A percentile compares a stretch with the other conserved stretches of the same genome.
Evolutionary conservation across 2,329 filamentous ascomycete genomes (phyloP).

Genomic region (Penicillium janthinellum): DNA sequence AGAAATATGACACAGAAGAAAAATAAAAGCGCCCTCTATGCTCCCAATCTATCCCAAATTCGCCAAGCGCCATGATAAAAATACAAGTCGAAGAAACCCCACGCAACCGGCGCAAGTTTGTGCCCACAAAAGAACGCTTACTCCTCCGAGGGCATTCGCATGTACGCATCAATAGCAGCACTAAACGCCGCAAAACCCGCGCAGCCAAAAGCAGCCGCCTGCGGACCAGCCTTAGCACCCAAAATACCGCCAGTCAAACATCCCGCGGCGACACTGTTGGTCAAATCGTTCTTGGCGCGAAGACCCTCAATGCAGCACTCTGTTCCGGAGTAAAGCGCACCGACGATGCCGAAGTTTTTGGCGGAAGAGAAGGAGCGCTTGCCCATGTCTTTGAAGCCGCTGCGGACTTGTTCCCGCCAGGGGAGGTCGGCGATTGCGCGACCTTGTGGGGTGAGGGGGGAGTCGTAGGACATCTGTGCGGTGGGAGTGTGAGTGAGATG

Average conservation of each 20-base stretch:
- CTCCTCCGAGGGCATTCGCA: conserved; percentile 67
- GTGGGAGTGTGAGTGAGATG: neutral
- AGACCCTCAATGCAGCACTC: conserved; percentile 93
- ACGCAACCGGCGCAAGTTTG: neutral
- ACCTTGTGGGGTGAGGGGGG: conserved; percentile 68
- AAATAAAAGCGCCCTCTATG: conserved; percentile 29
- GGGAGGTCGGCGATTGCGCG: conserved; percentile 66
- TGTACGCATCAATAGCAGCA: conserved; percentile 87
- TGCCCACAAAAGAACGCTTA: conserved; percentile 2
- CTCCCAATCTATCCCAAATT: conserved; percentile 25
- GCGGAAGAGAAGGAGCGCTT: conserved; percentile 76
- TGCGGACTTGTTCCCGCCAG: conserved; percentile 76
- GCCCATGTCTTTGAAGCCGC: conserved; percentile 95
- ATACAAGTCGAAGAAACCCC: conserved; percentile 19
- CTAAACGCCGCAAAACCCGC: conserved; percentile 92
- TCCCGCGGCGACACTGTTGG: conserved; percentile 82
- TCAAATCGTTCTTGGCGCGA: conserved; percentile 89
- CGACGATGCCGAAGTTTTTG: conserved; percentile 94
- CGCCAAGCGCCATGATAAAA: conserved; percentile 22
- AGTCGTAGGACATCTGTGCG: conserved; percentile 93
- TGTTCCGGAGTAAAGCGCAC: conserved; percentile 85
- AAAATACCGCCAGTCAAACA: conserved; percentile 90
- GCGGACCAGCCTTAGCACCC: conserved; percentile 82
- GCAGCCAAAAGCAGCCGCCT: conserved; percentile 84
- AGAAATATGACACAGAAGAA: neutral